A percentile compares a stretch with the other conserved stretches of the same genome.
These are phyloP conservation scores for Mrakia frigida DNA, from an alignment of 768 basidiomycete species.

Conservation along the genomic window DNA sequence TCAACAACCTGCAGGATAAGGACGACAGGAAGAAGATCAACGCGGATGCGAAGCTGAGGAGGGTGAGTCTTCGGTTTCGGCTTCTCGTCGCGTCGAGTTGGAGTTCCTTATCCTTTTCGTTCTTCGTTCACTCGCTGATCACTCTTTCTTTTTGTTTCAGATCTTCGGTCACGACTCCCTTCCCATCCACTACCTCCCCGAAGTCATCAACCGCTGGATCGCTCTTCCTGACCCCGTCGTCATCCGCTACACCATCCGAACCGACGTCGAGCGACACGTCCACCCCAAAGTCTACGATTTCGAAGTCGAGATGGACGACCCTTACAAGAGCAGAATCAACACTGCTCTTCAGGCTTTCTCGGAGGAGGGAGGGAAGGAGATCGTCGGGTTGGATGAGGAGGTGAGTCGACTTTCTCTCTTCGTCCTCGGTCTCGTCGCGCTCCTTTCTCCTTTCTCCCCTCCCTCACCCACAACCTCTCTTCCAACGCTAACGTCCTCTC, in stretches of 20 bases:
- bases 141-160: conserved; percentile 21
- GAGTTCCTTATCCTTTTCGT: too few species aligned
- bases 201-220: conserved; percentile 75
- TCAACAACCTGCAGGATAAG: conserved; percentile 75
- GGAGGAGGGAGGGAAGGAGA: conserved; percentile 63
- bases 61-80: background rate
- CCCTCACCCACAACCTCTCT: background rate
- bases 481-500: background rate
- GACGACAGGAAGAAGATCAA: conserved; percentile 65
- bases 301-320: conserved; percentile 82
- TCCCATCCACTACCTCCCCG: conserved; percentile 72
- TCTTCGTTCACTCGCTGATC: background rate
- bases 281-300: conserved; percentile 76
- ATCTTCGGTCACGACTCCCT: conserved; percentile 45
- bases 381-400: conserved; percentile 80
- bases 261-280: conserved; percentile 53
- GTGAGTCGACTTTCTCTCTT: conserved; percentile 47
- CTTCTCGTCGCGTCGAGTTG: background rate
- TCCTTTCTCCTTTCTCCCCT: background rate
- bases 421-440: too few species aligned
- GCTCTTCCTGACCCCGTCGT: conserved; percentile 71
- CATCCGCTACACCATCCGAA: conserved; percentile 57
- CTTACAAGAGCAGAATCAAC: conserved; percentile 64
- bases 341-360: conserved; percentile 61
- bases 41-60: conserved; percentile 58